Base-by-base conservation (phyloP, 1,139 yeast species). In the Geotrichum candidum region DNA sequence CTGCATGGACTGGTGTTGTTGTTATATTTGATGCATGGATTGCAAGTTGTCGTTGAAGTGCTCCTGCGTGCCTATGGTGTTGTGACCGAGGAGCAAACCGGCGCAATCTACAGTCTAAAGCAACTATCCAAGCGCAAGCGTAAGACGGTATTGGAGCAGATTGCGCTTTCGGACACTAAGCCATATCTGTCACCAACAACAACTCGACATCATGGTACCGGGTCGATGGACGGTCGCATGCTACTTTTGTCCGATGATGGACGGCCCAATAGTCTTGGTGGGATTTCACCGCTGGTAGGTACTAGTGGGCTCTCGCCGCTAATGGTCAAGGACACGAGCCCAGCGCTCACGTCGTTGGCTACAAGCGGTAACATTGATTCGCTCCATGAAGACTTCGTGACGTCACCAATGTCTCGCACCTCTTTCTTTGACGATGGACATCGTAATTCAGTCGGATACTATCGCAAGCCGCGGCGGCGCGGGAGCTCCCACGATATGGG, bases 1-100 rank as follows among this genome's bases (percentile, higher is more conserved):
- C 63, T 73, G 45, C 76, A 74, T 53, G 74, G 69, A 6, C 60
- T 73, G 23, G 70, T 73, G 18, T 54, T 74, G 18, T 56, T 74
- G 27, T 54, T 70, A 22, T 72, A 72, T 59, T 64, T 73, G 51
- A 67, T 72, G 35, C 75, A 72, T 57, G 70, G 71, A n/a, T 54
- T 71, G 2, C 73, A 71, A 59, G 70, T 70, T 9, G 48, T 71
- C 31, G 62, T 74, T 58, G 77, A 74, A 63, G 67, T 73, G 18
- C 52, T 70, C 23, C 68, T 70, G 7, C 65, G 74, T 27, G 57
- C 68, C 31, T 59, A 66, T n/a, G 73, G 73, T 9, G 68, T 67
- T 18, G 71, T 68, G 18, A 57, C 65, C 2, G 63, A 63, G 15
- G 66, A 64, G 29, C 58, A 65, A 3, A 55, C 64, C 45, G 67